These are phyloP conservation scores for Tetrastigma voinierianum DNA, from an alignment of 164 flowering plant species.

Conservation along the genomic window DNA sequence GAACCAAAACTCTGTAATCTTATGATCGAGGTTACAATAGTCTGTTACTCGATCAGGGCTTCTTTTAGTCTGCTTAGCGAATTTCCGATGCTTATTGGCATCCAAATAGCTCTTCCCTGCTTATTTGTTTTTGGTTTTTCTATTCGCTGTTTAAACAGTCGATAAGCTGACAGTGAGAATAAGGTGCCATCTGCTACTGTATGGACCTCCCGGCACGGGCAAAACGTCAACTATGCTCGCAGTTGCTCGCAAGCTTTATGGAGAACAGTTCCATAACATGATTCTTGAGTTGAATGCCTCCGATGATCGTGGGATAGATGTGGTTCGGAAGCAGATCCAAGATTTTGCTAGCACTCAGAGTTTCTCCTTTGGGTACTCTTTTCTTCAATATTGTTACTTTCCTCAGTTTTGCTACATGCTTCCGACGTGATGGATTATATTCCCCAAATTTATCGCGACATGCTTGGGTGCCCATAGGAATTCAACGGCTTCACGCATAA, in stretches of 20 bases:
- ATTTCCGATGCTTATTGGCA: neutral
- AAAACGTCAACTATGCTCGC: constrained; percentile 96
- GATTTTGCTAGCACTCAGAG: constrained; percentile 99
- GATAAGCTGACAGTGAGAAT: constrained; percentile 94
- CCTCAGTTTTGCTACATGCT: too few species aligned
- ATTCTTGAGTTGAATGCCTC: constrained; percentile 95
- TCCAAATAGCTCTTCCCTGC: neutral
- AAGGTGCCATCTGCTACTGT: constrained; percentile 84
- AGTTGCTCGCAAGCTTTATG: constrained; percentile 88
- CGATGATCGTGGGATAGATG: constrained; percentile 92
- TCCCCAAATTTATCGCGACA: too few species aligned
- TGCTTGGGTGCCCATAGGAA: too few species aligned
- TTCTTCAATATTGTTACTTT: too few species aligned
- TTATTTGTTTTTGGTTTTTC: constrained; percentile 10
- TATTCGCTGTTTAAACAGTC: constrained; percentile 26
- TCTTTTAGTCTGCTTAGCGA: neutral
- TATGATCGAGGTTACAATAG: too few species aligned
- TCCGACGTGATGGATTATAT: too few species aligned
- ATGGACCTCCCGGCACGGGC: constrained; percentile 99
- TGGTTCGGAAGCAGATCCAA: constrained; percentile 94
- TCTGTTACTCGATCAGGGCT: too few species aligned
- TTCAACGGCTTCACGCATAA: too few species aligned
- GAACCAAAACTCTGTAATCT: too few species aligned
- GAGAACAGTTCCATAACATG: constrained; percentile 77
- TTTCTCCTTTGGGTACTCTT: constrained; percentile 80